Evolutionary conservation across 2,329 filamentous ascomycete species (phyloP).

Genomic region (Colletotrichum camelliae): DNA sequence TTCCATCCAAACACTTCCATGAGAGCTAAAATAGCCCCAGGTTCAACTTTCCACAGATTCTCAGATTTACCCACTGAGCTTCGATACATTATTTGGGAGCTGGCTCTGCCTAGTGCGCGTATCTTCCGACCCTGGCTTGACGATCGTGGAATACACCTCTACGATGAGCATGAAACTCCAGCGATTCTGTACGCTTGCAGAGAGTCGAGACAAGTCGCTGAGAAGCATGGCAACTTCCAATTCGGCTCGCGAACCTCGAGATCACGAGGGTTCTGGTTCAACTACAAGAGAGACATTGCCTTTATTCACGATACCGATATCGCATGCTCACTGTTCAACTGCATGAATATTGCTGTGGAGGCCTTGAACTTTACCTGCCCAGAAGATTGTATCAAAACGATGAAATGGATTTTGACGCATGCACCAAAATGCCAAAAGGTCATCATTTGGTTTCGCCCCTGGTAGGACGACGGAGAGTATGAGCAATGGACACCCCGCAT

Average conservation of each 20-base stretch:
- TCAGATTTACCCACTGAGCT: not conserved
- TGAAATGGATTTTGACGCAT: not conserved
- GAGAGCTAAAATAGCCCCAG: not conserved
- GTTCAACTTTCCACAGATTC: not conserved
- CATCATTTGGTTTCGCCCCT: not conserved
- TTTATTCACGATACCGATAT: not conserved
- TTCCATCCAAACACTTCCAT: no score
- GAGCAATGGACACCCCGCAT: no score
- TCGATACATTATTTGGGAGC: not conserved
- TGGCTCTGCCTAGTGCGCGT: not conserved
- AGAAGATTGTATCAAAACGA: not conserved
- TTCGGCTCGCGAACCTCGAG: not conserved
- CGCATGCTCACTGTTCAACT: not conserved
- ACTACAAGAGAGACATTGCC: not conserved
- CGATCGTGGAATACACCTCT: not conserved
- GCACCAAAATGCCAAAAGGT: not conserved
- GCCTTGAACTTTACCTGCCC: not conserved
- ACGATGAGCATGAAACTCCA: not conserved
- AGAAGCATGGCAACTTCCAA: not conserved
- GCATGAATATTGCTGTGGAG: not conserved
- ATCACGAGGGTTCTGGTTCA: not conserved
- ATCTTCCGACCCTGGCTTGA: not conserved
- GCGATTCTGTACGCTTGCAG: not conserved
- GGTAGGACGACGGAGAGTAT: no score
- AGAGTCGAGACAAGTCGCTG: not conserved